A percentile compares a stretch with the other conserved stretches of the same genome.
Evolutionary conservation across 2,329 filamentous ascomycete species (phyloP).

Genomic region (Aspergillus japonicus): DNA sequence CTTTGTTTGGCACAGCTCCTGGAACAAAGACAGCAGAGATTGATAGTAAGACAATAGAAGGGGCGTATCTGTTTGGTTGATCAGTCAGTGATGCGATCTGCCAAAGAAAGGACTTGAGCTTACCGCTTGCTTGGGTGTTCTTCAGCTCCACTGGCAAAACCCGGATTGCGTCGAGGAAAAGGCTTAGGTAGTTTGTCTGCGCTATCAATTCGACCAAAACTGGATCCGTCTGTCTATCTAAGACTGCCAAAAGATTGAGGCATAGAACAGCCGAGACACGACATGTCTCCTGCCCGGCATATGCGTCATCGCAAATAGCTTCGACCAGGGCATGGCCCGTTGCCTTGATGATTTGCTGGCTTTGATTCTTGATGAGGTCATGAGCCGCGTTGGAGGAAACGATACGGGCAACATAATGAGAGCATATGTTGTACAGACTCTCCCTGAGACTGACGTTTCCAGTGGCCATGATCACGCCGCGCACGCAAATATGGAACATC

Average conservation of each 20-base stretch:
- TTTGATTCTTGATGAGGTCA: slow-evolving; percentile 50
- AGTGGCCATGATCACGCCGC: slow-evolving; percentile 72
- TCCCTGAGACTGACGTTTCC: slow-evolving; percentile 72
- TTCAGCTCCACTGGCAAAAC: slow-evolving; percentile 72
- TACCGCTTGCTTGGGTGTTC: slow-evolving; percentile 58
- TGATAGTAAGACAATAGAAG: slow-evolving; percentile 62
- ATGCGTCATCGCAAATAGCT: slow-evolving; percentile 88
- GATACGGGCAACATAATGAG: slow-evolving; percentile 76
- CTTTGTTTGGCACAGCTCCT: slow-evolving; percentile 79
- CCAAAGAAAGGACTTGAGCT: slow-evolving; percentile 21
- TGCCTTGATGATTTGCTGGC: slow-evolving; percentile 69
- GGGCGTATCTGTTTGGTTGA: slow-evolving; percentile 48
- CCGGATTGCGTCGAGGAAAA: slow-evolving; percentile 84
- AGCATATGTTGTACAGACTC: slow-evolving; percentile 87
- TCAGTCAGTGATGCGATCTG: slow-evolving; percentile 11
- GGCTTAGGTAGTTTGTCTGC: slow-evolving; percentile 83
- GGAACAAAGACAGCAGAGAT: slow-evolving; percentile 76
- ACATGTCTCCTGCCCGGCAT: slow-evolving; percentile 75
- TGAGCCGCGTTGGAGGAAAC: slow-evolving; percentile 50
- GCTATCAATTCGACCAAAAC: slow-evolving; percentile 76
- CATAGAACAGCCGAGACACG: slow-evolving; percentile 83
- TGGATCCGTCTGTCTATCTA: slow-evolving; percentile 71
- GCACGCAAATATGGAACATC: slow-evolving; percentile 82
- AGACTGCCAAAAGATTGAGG: slow-evolving; percentile 72
- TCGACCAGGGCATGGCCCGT: slow-evolving; percentile 81